Percentiles rank a stretch among this genome's conserved stretches.
Evolutionary conservation across 2,329 filamentous ascomycete species (phyloP).

Genomic region (Cladophialophora exuberans): DNA sequence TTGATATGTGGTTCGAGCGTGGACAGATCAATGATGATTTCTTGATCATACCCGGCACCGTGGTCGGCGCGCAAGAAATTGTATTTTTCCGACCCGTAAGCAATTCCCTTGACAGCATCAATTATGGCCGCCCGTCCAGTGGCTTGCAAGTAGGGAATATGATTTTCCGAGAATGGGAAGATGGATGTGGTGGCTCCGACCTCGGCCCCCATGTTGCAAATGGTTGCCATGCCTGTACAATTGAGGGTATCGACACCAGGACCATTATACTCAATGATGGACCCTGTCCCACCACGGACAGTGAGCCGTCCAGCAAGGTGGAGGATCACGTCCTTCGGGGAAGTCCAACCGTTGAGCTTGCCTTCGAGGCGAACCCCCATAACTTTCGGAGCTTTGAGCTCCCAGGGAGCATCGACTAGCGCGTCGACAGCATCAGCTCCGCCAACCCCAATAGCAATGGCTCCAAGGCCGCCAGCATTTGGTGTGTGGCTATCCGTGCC

Average conservation of each 20-base stretch:
- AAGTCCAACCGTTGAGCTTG: constrained; percentile 83
- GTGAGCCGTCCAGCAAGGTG: constrained; percentile 86
- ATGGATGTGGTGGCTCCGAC: constrained; percentile 94
- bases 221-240: constrained; percentile 90
- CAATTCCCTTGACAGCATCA: constrained; percentile 65
- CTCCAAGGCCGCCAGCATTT: constrained; percentile 92
- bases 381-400: constrained; percentile 91
- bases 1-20: constrained; percentile 94
- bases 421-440: constrained; percentile 97
- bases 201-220: constrained; percentile 83
- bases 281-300: constrained; percentile 91
- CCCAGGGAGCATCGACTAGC: constrained; percentile 94
- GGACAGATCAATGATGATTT: constrained; percentile 88
- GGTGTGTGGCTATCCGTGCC: constrained; percentile 97
- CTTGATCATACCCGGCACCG: constrained; percentile 83
- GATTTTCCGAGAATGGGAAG: constrained; percentile 87
- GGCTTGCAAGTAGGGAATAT: constrained; percentile 81
- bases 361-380: constrained; percentile 84
- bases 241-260: constrained; percentile 87
- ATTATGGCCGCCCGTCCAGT: constrained; percentile 78
- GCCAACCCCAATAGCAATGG: constrained; percentile 94
- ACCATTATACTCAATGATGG: constrained; percentile 91
- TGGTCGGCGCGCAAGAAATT: constrained; percentile 77
- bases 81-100: constrained; percentile 59
- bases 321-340: constrained; percentile 94